Evolutionary conservation across 2,329 filamentous ascomycete genomes (phyloP).

Genomic region (Alternaria angustiovoidea): DNA sequence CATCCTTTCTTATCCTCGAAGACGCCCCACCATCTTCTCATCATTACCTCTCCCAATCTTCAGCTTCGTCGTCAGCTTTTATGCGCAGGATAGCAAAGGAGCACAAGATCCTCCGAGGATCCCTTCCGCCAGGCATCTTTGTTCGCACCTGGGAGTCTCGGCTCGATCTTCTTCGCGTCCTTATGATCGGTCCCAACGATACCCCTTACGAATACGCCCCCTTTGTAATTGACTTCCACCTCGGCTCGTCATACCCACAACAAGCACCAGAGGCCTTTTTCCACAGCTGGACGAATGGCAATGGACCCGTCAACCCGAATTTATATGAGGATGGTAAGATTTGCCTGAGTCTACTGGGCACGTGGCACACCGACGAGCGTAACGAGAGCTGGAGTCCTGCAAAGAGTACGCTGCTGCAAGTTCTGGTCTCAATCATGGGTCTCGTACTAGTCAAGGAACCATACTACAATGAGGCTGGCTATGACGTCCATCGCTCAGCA

Average conservation of each 20-base stretch:
- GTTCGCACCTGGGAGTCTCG: conserved; percentile 67
- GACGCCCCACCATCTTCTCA: conserved; percentile 44
- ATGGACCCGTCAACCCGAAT: conserved; percentile 67
- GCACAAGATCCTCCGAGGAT: conserved; percentile 63
- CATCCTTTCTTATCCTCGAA: conserved; percentile 49
- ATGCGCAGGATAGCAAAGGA: conserved; percentile 65
- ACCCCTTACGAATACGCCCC: conserved; percentile 69
- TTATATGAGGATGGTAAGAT: conserved; percentile 70
- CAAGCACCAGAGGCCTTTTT: conserved; percentile 64
- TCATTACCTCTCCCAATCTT: conserved; percentile 49
- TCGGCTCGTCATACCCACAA: conserved; percentile 60
- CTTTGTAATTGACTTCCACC: conserved; percentile 67
- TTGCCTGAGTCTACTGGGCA: conserved; percentile 66
- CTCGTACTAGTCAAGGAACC: conserved; percentile 67
- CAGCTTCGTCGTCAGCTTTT: conserved; percentile 53
- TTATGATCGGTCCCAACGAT: conserved; percentile 66
- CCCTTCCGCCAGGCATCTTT: conserved; percentile 64
- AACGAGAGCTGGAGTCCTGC: conserved; percentile 63
- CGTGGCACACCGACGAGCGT: conserved; percentile 63
- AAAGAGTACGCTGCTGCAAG: conserved; percentile 64
- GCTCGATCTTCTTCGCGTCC: conserved; percentile 65
- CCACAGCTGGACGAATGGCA: conserved; percentile 64
- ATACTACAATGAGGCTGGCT: conserved; percentile 71
- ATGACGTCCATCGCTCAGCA: conserved; percentile 60
- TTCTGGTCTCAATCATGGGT: conserved; percentile 65